A percentile compares a stretch with the other conserved stretches of the same genome.
Conservation (phyloP, 345 rosid species). For the Psidium guajava region DNA sequence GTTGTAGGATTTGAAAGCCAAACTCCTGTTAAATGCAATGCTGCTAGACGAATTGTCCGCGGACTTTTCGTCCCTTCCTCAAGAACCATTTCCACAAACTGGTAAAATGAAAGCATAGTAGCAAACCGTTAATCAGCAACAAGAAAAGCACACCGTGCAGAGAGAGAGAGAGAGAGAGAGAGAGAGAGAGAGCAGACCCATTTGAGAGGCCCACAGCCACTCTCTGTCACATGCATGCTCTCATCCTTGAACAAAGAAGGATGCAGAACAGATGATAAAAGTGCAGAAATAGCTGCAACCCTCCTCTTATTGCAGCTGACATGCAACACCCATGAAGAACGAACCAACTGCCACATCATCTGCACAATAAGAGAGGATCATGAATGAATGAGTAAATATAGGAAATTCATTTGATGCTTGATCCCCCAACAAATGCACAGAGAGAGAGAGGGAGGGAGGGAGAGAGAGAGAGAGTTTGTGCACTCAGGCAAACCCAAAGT, state of each 20-base stretch:
- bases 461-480: neutral
- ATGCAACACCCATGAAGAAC: slow-evolving; percentile 83
- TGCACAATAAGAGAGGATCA: slow-evolving; percentile 10
- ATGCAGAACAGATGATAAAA: slow-evolving; percentile 80
- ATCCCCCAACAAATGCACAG: neutral
- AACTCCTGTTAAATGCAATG: slow-evolving; percentile 88
- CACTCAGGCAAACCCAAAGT: neutral
- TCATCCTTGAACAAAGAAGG: slow-evolving; percentile 51
- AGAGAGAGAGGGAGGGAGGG: neutral
- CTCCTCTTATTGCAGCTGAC: slow-evolving; percentile 82
- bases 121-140: neutral
- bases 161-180: neutral
- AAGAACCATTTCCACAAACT: slow-evolving; percentile 78
- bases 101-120: slow-evolving; percentile 1
- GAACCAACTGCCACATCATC: slow-evolving; percentile 90
- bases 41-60: slow-evolving; percentile 90
- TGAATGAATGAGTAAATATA: neutral
- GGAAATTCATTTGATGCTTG: neutral
- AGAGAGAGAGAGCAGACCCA: slow-evolving; percentile 50
- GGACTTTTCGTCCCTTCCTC: slow-evolving; percentile 95
- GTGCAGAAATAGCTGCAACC: slow-evolving; percentile 85
- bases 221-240: slow-evolving; percentile 51
- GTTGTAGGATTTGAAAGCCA: slow-evolving; percentile 65
- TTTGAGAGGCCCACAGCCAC: slow-evolving; percentile 68
- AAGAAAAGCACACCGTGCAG: neutral